Percentiles rank a stretch among this genome's conserved stretches.
Evolutionary conservation across 2,329 filamentous ascomycete species (phyloP).

Genomic region (Alternaria triticimaculans): DNA sequence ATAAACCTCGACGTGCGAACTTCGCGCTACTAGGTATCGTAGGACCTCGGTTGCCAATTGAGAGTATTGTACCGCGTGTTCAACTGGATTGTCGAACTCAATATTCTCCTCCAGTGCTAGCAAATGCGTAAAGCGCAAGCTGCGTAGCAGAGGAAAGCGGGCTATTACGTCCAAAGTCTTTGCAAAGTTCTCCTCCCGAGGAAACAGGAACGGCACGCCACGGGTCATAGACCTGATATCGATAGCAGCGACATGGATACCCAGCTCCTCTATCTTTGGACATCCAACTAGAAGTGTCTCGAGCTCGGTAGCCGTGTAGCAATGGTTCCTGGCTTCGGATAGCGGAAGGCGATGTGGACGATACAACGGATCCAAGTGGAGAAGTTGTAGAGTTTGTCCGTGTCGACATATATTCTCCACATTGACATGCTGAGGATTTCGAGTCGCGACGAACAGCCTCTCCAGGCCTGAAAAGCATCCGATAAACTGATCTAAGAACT

Average conservation of each 20-base stretch:
- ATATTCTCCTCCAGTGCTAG: background rate
- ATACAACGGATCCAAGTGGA: background rate
- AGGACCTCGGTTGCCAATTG: background rate
- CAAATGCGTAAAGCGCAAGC: background rate
- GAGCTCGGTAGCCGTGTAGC: background rate
- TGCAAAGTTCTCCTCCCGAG: background rate
- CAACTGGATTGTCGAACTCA: background rate
- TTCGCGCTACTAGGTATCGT: background rate
- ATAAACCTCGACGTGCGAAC: background rate
- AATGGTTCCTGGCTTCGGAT: background rate
- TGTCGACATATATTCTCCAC: background rate
- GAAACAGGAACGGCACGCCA: background rate
- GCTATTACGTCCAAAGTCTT: background rate
- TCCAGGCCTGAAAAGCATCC: background rate
- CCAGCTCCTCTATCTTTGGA: background rate
- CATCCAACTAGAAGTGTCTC: background rate
- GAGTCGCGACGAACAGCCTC: background rate
- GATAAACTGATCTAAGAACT: background rate
- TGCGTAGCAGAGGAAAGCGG: background rate
- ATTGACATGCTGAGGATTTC: background rate
- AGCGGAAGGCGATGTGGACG: background rate
- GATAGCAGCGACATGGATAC: background rate
- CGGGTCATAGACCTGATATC: background rate
- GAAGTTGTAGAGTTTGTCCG: background rate
- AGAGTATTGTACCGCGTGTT: background rate